Base-by-base conservation (phyloP, 2,329 filamentous ascomycete genomes). In the Periconia sp. region DNA sequence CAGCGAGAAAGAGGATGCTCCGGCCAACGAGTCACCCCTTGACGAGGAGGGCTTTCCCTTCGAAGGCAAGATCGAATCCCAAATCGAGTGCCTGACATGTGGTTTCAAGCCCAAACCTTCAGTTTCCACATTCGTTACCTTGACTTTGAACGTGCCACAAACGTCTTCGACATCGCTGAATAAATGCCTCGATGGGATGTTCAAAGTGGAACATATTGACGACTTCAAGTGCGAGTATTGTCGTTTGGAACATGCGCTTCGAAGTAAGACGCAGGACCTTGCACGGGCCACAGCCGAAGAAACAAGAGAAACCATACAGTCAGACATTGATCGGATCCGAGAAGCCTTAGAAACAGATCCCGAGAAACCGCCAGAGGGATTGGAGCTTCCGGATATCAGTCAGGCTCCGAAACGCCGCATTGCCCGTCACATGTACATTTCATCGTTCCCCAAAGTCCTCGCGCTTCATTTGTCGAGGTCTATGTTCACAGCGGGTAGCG, bases 181-280 rank as follows among this genome's bases (percentile, higher is more conserved):
- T 63, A 79, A 85, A 7, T 99, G 94, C 69, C 94, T 99, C 59
- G 94, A 99, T 61, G 88, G 88, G 28, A 86, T 96, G 70, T 86
- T 99, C 56, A 96, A 96, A 72, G 90, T 89, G 0, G 94, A 99
- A 69, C 87, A 91, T 66, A 96, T 99, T 54, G 92, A 97, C 51
- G 94, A 96, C 66, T 99, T 95, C 77, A 92, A 89, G 57, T 99
- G 94, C 73, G 94, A 96, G 60, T 88, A 85, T 71, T 99, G 94
- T 65, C 84, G 91, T 16, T 78, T 99, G n/a, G 72, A 89, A 30
- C 88, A 96, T 67, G 91, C 91, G 4, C 73, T 89, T 39, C 76
- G 84, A 21, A 71, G 79, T 36, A 81, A 89, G 51, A 75, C 82
- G 49, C 73, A 77, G 5, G 84, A 90, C 50, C 65, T 86, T 23